Percentiles rank a stretch among this genome's conserved stretches.
Evolutionary conservation across 768 basidiomycete genomes (phyloP).

Genomic region (Russula brevipes): DNA sequence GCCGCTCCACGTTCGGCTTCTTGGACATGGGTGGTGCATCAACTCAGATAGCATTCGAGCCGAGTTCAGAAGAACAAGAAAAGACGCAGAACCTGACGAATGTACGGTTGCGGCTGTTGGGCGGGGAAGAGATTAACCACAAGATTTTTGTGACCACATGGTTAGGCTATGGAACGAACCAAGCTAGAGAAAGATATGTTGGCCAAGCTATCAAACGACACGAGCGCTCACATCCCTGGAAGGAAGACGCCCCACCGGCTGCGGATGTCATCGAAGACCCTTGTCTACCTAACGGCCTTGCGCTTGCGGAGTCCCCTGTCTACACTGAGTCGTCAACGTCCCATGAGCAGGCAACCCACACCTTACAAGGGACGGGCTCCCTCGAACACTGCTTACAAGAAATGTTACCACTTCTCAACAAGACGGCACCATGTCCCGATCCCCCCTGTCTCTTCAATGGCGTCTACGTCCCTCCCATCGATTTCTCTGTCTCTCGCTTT

Average conservation of each 20-base stretch:
- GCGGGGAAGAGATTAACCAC: conserved; percentile 83
- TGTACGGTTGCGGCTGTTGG: conserved; percentile 74
- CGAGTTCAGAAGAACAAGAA: conserved; percentile 50
- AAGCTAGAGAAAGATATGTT: conserved; percentile 91
- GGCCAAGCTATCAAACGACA: conserved; percentile 57
- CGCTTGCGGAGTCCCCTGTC: conserved; percentile 53
- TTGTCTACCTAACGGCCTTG: conserved; percentile 78
- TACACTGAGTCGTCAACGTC: conserved; percentile 36
- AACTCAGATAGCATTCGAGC: conserved; percentile 98
- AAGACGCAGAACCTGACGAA: conserved; percentile 63
- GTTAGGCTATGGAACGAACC: conserved; percentile 97
- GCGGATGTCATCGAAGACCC: conserved; percentile 65
- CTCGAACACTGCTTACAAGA: conserved; percentile 77
- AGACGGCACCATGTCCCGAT: conserved; percentile 74
- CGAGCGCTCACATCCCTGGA: conserved; percentile 38
- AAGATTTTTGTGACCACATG: conserved; percentile 97
- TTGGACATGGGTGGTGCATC: conserved; percentile 99
- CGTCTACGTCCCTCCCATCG: conserved; percentile 87
- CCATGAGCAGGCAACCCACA: conserved; percentile 51
- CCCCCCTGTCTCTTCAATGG: conserved; percentile 91
- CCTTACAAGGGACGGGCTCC: conserved; percentile 79
- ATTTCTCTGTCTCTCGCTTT: conserved; percentile 89
- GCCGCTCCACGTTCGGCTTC: conserved; percentile 89
- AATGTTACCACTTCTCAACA: conserved; percentile 78
- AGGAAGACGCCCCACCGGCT: conserved; percentile 22